A percentile compares a stretch with the other conserved stretches of the same genome.
Evolutionary conservation across 2,329 filamentous ascomycete genomes (phyloP).

Genomic region (Ophiocordyceps sinensis): DNA sequence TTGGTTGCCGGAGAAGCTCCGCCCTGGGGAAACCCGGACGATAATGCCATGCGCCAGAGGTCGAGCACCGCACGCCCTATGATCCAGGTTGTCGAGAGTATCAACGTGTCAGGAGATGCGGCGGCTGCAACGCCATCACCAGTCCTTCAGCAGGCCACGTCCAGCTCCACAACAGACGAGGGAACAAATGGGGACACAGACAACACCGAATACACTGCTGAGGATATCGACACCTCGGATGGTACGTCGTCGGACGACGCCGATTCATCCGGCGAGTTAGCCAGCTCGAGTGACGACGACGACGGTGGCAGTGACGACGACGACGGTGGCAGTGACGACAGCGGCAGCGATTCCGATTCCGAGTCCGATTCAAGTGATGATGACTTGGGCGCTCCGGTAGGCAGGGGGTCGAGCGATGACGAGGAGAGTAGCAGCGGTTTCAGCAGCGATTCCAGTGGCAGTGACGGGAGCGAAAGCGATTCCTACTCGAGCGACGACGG

Average conservation of each 20-base stretch:
- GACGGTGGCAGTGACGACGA: slow-evolving; percentile 9
- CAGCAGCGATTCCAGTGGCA: neutral
- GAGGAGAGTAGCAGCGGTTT: neutral
- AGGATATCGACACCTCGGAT: too few relatives aligned
- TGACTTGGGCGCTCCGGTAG: neutral
- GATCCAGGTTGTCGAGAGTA: slow-evolving; percentile 10
- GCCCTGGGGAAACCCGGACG: neutral
- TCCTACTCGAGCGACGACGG: neutral
- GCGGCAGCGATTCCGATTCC: neutral
- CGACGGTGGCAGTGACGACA: slow-evolving; percentile 8
- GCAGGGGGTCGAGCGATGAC: too few relatives aligned
- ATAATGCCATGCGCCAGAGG: neutral
- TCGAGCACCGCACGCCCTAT: slow-evolving; percentile 10
- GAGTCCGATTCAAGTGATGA: neutral
- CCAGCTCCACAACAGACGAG: too few relatives aligned
- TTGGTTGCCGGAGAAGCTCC: slow-evolving; percentile 1
- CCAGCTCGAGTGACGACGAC: slow-evolving; percentile 2
- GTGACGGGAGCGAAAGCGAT: neutral
- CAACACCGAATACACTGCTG: too few relatives aligned
- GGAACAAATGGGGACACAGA: too few relatives aligned
- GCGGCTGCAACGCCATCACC: neutral
- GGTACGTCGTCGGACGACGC: too few relatives aligned
- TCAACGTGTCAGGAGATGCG: neutral
- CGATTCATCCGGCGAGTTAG: slow-evolving; percentile 6
- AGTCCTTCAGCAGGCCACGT: neutral